Evolutionary conservation across 768 basidiomycete species (phyloP).

Genomic region (Boletus sp.): DNA sequence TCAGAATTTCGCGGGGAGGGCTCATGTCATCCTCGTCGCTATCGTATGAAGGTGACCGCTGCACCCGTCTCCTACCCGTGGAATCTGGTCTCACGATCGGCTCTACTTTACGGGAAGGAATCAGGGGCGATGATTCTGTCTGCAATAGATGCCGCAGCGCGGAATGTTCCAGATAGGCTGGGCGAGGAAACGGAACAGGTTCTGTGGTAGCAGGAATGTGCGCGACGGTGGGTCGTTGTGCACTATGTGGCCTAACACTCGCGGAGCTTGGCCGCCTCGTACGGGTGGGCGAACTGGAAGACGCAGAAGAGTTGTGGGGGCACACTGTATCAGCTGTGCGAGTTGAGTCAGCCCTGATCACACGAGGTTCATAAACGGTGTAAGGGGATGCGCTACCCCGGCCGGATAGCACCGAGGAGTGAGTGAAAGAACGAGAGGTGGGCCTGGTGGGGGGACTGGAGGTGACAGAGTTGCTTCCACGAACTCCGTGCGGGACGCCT

Average conservation of each 20-base stretch:
- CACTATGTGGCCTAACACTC: constrained; percentile 24
- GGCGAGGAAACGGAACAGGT: constrained; percentile 53
- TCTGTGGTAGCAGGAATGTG: constrained; percentile 33
- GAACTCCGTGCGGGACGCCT: constrained; percentile 40
- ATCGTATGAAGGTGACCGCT: constrained; percentile 47
- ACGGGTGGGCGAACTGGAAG: constrained; percentile 44
- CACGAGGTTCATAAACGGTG: constrained; percentile 58
- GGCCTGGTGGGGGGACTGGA: constrained; percentile 40
- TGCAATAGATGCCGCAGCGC: constrained; percentile 68
- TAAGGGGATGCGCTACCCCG: constrained; percentile 32
- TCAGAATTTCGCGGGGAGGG: constrained; percentile 43
- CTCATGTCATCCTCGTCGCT: constrained; percentile 69
- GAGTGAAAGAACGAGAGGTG: constrained; percentile 45
- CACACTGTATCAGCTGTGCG: constrained; percentile 44
- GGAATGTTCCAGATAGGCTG: constrained; percentile 75
- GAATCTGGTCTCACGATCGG: constrained; percentile 21
- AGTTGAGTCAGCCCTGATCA: constrained; percentile 57
- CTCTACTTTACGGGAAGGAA: constrained; percentile 41
- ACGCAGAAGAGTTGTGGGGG: constrained; percentile 35
- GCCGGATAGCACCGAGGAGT: constrained; percentile 32
- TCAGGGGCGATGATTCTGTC: constrained; percentile 42
- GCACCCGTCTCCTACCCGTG: constrained; percentile 18
- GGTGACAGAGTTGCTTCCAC: constrained; percentile 31
- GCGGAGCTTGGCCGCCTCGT: constrained; percentile 47
- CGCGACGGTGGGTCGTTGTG: constrained; percentile 25